Evolutionary conservation across 2,329 filamentous ascomycete species (phyloP).

Genomic region (Venturia asperata): DNA sequence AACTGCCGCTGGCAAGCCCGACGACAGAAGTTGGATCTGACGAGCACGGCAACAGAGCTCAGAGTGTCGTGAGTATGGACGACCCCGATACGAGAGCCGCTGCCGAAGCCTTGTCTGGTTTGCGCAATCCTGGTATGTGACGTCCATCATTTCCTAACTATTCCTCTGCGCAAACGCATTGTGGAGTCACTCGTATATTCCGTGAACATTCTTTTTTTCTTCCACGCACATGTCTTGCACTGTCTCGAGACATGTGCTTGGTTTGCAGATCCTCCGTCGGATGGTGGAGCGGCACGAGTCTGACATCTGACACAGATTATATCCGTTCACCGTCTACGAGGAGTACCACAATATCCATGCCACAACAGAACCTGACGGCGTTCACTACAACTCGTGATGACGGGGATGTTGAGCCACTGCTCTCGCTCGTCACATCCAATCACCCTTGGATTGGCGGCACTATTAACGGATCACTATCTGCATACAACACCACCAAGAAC

Average conservation of each 20-base stretch:
- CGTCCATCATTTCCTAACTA: background rate
- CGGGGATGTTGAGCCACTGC: constrained; percentile 64
- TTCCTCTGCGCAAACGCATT: background rate
- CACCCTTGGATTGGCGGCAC: constrained; percentile 81
- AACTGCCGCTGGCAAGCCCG: constrained; percentile 34
- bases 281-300: constrained; percentile 17
- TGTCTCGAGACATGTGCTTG: background rate
- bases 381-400: constrained; percentile 20
- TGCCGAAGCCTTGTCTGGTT: constrained; percentile 43
- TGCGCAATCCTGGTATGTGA: constrained; percentile 42
- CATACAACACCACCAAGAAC: constrained; percentile 81
- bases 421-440: constrained; percentile 79
- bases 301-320: constrained; percentile 32
- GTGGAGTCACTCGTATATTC: constrained; percentile 17
- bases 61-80: constrained; percentile 41
- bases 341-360: constrained; percentile 33
- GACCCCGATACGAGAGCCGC: constrained; percentile 44
- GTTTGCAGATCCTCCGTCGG: constrained; percentile 19
- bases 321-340: constrained; percentile 34
- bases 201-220: constrained; percentile 9
- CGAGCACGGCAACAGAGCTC: constrained; percentile 32
- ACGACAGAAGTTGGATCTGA: constrained; percentile 38
- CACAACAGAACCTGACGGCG: background rate
- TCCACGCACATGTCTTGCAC: constrained; percentile 6
- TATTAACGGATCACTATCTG: constrained; percentile 75